A percentile compares a stretch with the other conserved stretches of the same genome.
Conservation (phyloP, 1,284 basidiomycete species). For the Neotropicomus parvogracilis region DNA sequence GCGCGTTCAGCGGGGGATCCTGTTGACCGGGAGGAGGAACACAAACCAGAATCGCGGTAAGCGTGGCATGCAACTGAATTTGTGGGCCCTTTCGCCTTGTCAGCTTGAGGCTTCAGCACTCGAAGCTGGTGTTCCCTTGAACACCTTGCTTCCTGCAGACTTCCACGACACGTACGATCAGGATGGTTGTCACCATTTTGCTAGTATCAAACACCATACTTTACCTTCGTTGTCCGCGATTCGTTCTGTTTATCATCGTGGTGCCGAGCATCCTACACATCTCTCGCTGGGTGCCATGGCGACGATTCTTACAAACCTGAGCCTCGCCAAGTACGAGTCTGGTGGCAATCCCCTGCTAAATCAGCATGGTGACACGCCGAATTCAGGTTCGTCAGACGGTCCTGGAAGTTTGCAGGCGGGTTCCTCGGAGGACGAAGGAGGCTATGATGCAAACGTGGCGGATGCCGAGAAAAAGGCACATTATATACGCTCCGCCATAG, state of each 20-base stretch:
- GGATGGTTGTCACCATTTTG: neutral
- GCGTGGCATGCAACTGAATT: conserved; percentile 52
- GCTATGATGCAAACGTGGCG: conserved; percentile 20
- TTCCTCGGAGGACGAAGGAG: conserved; percentile 9
- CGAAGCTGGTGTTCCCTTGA: conserved; percentile 59
- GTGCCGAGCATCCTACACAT: neutral
- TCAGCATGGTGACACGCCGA: neutral
- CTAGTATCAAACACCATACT: neutral
- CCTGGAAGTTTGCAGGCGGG: conserved; percentile 4
- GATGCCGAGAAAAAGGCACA: conserved; percentile 46
- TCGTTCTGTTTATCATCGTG: conserved; percentile 23
- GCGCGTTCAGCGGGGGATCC: conserved; percentile 2
- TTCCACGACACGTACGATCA: conserved; percentile 28
- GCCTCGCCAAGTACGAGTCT: conserved; percentile 34
- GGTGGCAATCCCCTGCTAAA: conserved; percentile 7
- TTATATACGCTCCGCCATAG: conserved; percentile 43
- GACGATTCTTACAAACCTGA: conserved; percentile 46
- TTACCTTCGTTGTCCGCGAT: conserved; percentile 17
- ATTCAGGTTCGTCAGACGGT: neutral
- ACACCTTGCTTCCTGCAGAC: conserved; percentile 43
- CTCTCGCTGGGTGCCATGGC: conserved; percentile 44
- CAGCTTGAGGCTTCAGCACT: conserved; percentile 58
- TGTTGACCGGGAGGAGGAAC: conserved; percentile 2
- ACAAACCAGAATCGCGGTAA: conserved; percentile 28
- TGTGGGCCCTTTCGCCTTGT: conserved; percentile 49